Percentiles rank a stretch among this genome's conserved stretches.
phyloP scores from a whole-genome alignment of 805 yeast genomes.

The Candida awuae region DNA sequence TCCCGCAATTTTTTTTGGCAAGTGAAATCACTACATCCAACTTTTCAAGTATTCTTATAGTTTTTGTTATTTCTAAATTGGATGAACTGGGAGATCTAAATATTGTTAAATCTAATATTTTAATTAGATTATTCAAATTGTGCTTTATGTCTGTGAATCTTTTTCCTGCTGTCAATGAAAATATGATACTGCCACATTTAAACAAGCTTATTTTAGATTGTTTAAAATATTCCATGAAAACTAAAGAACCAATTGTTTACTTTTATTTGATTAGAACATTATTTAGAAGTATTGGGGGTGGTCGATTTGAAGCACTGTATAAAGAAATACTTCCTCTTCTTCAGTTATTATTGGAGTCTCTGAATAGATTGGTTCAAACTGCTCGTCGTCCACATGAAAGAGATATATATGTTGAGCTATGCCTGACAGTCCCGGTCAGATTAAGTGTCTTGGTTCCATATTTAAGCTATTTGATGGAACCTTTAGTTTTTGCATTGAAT shows the following conservation, averaged over 20 bases:
- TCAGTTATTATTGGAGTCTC: conserved; percentile 76
- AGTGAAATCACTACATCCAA: conserved; percentile 92
- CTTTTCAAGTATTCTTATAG: conserved; percentile 74
- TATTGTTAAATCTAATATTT: conserved; percentile 64
- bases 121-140: conserved; percentile 79
- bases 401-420: conserved; percentile 89
- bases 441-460: conserved; percentile 91
- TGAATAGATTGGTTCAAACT: conserved; percentile 73
- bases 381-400: conserved; percentile 86
- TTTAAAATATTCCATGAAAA: conserved; percentile 67
- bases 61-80: conserved; percentile 65
- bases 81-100: conserved; percentile 77
- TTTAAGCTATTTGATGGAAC: conserved; percentile 78
- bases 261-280: conserved; percentile 81
- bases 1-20: conserved; percentile 90
- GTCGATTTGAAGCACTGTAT: conserved; percentile 86
- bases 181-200: conserved; percentile 81
- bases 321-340: conserved; percentile 87
- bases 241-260: conserved; percentile 86
- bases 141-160: conserved; percentile 94
- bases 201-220: conserved; percentile 76
- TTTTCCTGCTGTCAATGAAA: conserved; percentile 81
- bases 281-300: conserved; percentile 94
- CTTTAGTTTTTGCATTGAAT: conserved; percentile 82
- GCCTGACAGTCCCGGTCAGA: conserved; percentile 93